Base-by-base conservation (phyloP, 2,329 filamentous ascomycete genomes). In the Aspergillus terreus region DNA sequence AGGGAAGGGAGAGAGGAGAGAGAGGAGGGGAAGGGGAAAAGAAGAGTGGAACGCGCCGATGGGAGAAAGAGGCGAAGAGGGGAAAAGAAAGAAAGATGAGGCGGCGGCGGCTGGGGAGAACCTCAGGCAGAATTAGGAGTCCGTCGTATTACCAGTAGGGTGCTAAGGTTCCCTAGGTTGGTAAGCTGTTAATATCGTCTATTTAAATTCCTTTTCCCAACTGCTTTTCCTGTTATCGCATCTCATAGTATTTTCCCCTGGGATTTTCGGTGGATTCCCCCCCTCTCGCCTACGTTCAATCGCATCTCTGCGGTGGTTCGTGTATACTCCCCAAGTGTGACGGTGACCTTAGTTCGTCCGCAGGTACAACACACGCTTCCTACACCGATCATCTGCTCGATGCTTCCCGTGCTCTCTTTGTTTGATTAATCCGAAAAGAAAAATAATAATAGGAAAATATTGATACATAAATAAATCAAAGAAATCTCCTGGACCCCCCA, bases 11-110 rank as follows among this genome's bases (percentile, higher is more conserved):
- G 47, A 44, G 52, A 50, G 56, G 51, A 57, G 49, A 58, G 52
- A 62, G 54, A 58, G 56, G 52, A 53, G 58, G 56, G 59, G 53
- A 58, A 55, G 52, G 53, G 58, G 56, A 60, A 54, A 51, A 49
- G 43, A 51, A 46, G 52, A 53, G 55, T 54, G 58, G 53, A 53
- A 58, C 47, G 49, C 55, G 55, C 55, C 58, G 57, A 51, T 57
- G 58, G 58, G 56, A 59, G 47, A 55, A 51, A 42, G 38, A 49
- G 52, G 58, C 57, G 54, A 53, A 50, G 27, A 35, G 33, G 46
- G 46, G 32, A 33, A 19, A 44, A 30, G 9, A 27, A 42, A 42
- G 40, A 42, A 23, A 49, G 47, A 54, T 43, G 47, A 52, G 41
- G 47, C 41, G 43, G 55, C 50, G 51, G 54, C 54, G 55, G 55